Evolutionary conservation across 768 basidiomycete species (phyloP).

Genomic region (Trametes cingulata): DNA sequence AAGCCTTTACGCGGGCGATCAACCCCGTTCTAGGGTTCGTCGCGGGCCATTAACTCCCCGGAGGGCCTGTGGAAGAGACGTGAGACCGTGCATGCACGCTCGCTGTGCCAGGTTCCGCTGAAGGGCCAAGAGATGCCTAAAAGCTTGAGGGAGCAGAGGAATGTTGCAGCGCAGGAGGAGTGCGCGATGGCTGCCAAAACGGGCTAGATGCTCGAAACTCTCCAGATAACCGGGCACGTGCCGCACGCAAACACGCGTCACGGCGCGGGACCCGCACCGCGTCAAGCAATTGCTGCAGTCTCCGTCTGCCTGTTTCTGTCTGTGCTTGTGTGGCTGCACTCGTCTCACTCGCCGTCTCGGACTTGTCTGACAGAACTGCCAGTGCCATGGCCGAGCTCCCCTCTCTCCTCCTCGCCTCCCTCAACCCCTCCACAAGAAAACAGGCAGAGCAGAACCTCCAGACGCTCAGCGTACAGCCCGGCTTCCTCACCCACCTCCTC

Average conservation of each 20-base stretch:
- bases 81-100: neutral
- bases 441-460: slow-evolving; percentile 79
- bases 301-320: neutral
- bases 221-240: slow-evolving; percentile 1
- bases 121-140: neutral
- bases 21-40: neutral
- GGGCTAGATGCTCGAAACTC: neutral
- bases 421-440: slow-evolving; percentile 69
- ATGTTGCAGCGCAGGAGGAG: neutral
- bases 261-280: slow-evolving; percentile 5
- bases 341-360: neutral
- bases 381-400: slow-evolving; percentile 64
- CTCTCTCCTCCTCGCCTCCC: slow-evolving; percentile 68
- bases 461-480: slow-evolving; percentile 65
- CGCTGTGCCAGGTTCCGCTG: neutral
- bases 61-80: neutral
- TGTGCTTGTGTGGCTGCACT: slow-evolving; percentile 4
- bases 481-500: slow-evolving; percentile 81
- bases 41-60: too few species aligned
- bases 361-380: neutral
- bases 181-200: neutral
- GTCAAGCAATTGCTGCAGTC: neutral
- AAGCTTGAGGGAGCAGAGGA: neutral
- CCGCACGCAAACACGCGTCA: slow-evolving; percentile 4
- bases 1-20: neutral